Evolutionary conservation across 345 rosid species (phyloP), one percentile per base, ranked within the genome.

Genomic region (Rhodamnia argentea): DNA sequence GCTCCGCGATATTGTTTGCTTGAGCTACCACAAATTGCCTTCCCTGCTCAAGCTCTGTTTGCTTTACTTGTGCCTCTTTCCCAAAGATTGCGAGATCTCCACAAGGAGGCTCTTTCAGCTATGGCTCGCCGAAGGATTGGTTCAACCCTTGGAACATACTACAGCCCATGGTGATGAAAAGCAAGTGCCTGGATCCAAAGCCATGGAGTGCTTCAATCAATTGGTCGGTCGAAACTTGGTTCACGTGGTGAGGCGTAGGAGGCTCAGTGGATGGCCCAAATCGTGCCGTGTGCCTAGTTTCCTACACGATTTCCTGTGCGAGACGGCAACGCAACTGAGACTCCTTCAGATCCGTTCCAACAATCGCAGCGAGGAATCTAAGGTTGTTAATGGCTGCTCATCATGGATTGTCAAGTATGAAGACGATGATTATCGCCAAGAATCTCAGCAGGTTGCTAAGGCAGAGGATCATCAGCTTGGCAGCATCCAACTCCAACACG

Each of bases 31-130:
- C 16, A 86, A 84, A 22, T 86, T 90, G 56, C 55, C 82, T 2
- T 2, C 86, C 5, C 10, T 1, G 11, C 47, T 86, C n/a, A 87
- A 75, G 85, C 86, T 59, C 18, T 90, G 89, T 57, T 70, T 92
- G 52, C 90, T 86, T 59, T 90, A 89, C 83, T 24, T 90, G 40
- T 70, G 90, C 52, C 87, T 89, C 84, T 92, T 92, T 40, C 92
- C 92, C 23, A 87, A 84, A 84, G 86, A 84, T 15, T 64, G 18
- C 10, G 86, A 50, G 51, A 83, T 90, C 47, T 85, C 89, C 1
- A 83, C 82, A 6, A 59, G 90, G 82, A 88, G 91, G 88, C 26
- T 92, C 86, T 83, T 85, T 75, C 84, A 9, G 83, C 58, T 89
- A 27, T 92, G 92, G 92, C 81, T 74, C 13, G 92, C 93, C 1